Base-by-base conservation (phyloP, 2,329 filamentous ascomycete species). In the Penicillium sp. region DNA sequence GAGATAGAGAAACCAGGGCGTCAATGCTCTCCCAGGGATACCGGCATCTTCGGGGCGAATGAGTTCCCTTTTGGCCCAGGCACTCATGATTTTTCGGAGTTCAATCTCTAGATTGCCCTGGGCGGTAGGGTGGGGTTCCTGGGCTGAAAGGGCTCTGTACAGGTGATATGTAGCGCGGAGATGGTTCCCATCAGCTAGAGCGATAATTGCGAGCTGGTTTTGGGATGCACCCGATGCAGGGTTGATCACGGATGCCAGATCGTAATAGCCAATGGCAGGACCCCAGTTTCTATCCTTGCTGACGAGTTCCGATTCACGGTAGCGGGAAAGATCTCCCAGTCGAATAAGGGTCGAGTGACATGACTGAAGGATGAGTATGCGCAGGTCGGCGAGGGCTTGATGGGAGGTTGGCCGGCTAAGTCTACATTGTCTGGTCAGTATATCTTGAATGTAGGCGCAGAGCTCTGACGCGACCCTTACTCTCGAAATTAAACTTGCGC, bases 141-240 rank as follows among this genome's bases (percentile, higher is more conserved):
- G 81, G 31, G 91, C 87, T 8, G 87, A 86, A 62, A 94, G 82
- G 14, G 92, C 88, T 59, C 92, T 87, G 69, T 96, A 94, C 39
- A 97, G 85, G 71, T 96, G 87, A 73, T 97, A 97, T 29, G 95
- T 88, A 9, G 91, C 87, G 57, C 91, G 86, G 47, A 97, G 83
- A 69, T 95, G 89, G 62, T 93, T 88, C 54, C 83, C 84, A 64
- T 92, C 72, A 49, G 89, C 87, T 45, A 91, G 83, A 56, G 89
- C 88, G 55, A 97, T 88, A 34, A 97, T 90, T 34, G 90, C 92
- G 71, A 94, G 86, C 72, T 97, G 94, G 67, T 99, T 93, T 67
- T 95, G 89, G 14, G 91, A 89, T 59, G 87, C 85, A 29, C 93
- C 93, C 43, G 89, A 91, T 16, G 85, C 80, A 3, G 93, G 91